Conservation (phyloP, 73 alveolate genomes). For the Tetrahymena malaccensis region DNA sequence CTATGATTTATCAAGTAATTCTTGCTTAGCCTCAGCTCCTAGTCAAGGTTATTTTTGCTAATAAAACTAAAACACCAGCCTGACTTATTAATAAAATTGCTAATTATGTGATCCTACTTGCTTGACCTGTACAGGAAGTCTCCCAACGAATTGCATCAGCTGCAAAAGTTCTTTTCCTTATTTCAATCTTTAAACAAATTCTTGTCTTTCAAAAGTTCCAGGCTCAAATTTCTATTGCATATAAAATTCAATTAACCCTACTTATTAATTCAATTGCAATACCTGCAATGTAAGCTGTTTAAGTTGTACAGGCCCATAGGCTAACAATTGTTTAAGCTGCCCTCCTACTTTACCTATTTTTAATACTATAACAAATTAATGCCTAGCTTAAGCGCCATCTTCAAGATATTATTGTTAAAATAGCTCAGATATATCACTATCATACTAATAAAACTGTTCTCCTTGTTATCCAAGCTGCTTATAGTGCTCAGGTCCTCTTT, state of each 20-base stretch:
- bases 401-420: neutral
- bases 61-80: neutral
- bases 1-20: too few relatives aligned
- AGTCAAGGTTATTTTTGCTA: neutral
- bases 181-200: neutral
- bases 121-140: neutral
- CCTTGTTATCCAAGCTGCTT: neutral
- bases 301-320: neutral
- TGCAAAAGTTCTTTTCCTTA: neutral
- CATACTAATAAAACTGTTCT: neutral
- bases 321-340: neutral
- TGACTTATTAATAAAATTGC: neutral
- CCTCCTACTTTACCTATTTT: neutral
- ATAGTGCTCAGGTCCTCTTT: neutral
- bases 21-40: neutral
- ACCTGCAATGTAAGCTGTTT: neutral
- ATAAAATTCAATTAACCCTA: neutral
- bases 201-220: neutral
- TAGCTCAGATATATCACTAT: neutral
- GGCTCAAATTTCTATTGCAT: neutral
- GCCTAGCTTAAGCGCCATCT: neutral
- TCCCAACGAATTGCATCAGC: neutral
- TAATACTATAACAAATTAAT: neutral
- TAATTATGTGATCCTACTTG: neutral
- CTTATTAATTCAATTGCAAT: neutral